Evolutionary conservation across 352 stramenopile genomes (phyloP), one percentile per base, ranked within the genome.

Genomic region (Discostella stelligera): DNA sequence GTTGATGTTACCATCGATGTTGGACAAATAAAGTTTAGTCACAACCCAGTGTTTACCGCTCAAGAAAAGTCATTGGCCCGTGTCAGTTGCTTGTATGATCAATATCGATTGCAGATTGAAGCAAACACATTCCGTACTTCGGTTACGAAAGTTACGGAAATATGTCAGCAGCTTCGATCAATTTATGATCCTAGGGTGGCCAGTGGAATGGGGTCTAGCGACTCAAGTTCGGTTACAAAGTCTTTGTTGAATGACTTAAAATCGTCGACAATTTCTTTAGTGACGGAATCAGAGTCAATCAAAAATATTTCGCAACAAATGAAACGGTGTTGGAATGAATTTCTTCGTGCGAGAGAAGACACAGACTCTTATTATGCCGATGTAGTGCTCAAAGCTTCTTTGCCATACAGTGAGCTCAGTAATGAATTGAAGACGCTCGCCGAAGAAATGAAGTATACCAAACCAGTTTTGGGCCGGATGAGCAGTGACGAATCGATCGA

Each of bases 71-170:
- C 46, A 11, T 9, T 68, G 20, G 46, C 10, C 30, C 41, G 69
- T 69, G 56, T 81, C 53, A 65, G 13, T 55, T 32, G 20, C 39
- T 58, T 82, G 32, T 77, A 77, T 66, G 73, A 68, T 46, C 41
- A 37, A 32, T 81, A 81, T 65, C 32, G 60, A 32, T 16, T 13
- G 27, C 50, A 68, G 3, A 48, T 81, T 48, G 74, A 82, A 23
- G 39, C 60, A 58, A 62, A 56, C 14, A 23, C 55, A 25, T 58
- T 76, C 32, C 49, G 72, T 52, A 66, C 64, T 63, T 66, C 52
- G 9, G 50, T 82, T 0, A 73, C 32, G 14, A 44, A 53, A 55
- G 41, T 77, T n/a, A 30, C 66, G 41, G 50, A 55, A 25, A 67
- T 66, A 55, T 44, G 61, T 50, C 59, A 71, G 49, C 27, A 58